These are phyloP conservation scores for Thelonectria rubi DNA, from an alignment of 2,329 filamentous ascomycete species.

Conservation along the genomic window DNA sequence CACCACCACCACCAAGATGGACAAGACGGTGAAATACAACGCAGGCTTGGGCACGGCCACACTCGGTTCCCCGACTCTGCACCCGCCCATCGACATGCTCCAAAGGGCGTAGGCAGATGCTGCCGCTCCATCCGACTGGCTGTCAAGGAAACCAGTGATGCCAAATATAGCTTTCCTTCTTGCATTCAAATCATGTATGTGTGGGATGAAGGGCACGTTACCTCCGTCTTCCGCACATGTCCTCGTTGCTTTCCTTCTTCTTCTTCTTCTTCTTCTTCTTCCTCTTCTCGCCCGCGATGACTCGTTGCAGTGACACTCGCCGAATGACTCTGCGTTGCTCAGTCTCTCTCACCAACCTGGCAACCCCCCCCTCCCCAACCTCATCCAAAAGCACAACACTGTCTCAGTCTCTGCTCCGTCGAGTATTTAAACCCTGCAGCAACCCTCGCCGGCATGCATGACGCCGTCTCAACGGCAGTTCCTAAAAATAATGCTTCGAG, in stretches of 20 bases:
- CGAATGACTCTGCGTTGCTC: too few species aligned
- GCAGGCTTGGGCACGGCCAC: too few species aligned
- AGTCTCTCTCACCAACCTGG: too few species aligned
- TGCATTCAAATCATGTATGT: not conserved
- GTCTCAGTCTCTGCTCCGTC: not conserved
- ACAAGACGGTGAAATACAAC: too few species aligned
- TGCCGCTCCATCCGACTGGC: slow-evolving; percentile 16
- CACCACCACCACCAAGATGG: not conserved
- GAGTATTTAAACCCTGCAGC: slow-evolving; percentile 8
- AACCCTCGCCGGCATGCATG: slow-evolving; percentile 12
- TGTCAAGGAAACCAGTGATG: not conserved
- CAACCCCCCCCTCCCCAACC: too few species aligned
- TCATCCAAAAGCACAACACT: too few species aligned
- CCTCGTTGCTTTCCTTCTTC: too few species aligned
- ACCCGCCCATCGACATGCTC: slow-evolving; percentile 1
- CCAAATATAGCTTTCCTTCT: slow-evolving; percentile 21
- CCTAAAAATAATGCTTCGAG: slow-evolving; percentile 31
- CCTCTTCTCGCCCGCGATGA: not conserved
- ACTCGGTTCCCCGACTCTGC: not conserved
- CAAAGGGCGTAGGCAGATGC: slow-evolving; percentile 7
- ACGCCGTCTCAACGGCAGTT: slow-evolving; percentile 17
- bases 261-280: too few species aligned
- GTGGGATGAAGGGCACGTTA: slow-evolving; percentile 9
- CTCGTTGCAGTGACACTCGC: not conserved
- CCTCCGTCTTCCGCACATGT: slow-evolving; percentile 2